Evolutionary conservation across 176 grass and related monocot species (phyloP), one percentile per base, ranked within the genome.

Genomic region (Eleusine indica): DNA sequence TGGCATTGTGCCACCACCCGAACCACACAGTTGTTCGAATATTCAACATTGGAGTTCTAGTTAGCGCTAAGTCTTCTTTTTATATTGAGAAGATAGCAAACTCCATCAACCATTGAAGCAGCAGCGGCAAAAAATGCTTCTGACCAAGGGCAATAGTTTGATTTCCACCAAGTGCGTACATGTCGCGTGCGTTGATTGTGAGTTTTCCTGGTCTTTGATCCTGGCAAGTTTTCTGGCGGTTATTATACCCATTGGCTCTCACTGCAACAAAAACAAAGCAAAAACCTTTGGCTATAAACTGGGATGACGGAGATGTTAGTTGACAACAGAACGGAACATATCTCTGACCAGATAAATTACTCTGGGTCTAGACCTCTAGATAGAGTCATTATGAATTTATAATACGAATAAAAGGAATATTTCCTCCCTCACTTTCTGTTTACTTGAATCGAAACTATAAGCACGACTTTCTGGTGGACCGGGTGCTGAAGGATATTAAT

Each of bases 1-100:
- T 12, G 48, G 54, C 56, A 65, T 72, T 56, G 80, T 4, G 54
- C 72, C 66, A 82, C 78, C 78, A 89, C 82, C 71, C 71, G 57
- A 56, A 74, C 44, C 17, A 57, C 18, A 19, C 18, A 19, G 53
- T 28, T 62, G 58, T 28, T 28, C 2, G 9, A 9, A 62, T 25
- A 62, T 25, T 62, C n/a, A 62, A 62, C 21, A 10, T 28, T 62
- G 58, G 7, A 10, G 25, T 28, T 62, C 25, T 32, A 13, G 3
- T 72, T 35, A 16, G 11, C 19, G 4, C 13, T 47, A 30, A 9
- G 29, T 53, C 21, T 7, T 68, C 2, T 68, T 68, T 40, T 8
- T 8, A 66, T 68, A 9, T 0, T 8, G 4, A 17, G 13, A 39
- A 47, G 4, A 10, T 12, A 6, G 42, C 22, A 9, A 29, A 29